Evolutionary conservation across 805 yeast species (phyloP), one percentile per base, ranked within the genome.

Genomic region (Myxozyma sirexii): DNA sequence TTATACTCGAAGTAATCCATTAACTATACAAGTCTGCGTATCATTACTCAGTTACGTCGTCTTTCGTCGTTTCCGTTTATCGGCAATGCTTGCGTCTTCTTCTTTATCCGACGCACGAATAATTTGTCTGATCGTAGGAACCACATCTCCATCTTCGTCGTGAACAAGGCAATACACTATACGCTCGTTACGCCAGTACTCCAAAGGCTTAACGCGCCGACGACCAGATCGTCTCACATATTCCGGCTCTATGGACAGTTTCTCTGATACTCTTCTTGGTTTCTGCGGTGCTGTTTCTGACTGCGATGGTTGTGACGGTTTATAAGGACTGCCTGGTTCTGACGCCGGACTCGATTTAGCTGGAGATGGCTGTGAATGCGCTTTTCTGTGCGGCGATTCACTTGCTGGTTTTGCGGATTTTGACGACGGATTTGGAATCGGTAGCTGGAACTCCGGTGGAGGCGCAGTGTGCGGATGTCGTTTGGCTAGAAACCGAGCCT

Each of bases 181-280:
- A 61, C 84, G 77, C 72, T 90, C 97, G 69, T 88, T 88, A 70
- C 88, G 82, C 97, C 97, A 90, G 71, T 80, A 88, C 2, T 89
- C 91, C 62, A 90, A 75, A 0, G 96, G 93, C 2, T 86, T 26
- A 6, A 60, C 49, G 13, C 64, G 54, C 8, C 42, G 39, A 4
- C 64, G 49, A 8, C 45, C 45, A 3, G 64, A 60, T 17, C 62
- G 54, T 7, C 62, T 53, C 4, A 37, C 43, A 8, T 26, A 6
- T n/a, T 48, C 53, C 8, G 26, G 42, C 26, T 48, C 53, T 37
- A 17, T 35, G 15, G 33, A 35, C 5, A 1, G 4, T 15, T 47
- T 21, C 33, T 29, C 33, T 4, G 26, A 15, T 17, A 13, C 19
- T 35, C 12, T 27, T 29, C n/a, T 17, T 37, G 39, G 8, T 10